These are phyloP conservation scores for Rhizopus arrhizus DNA, from an alignment of 371 early-diverging fungal genomes.

Conservation along the genomic window DNA sequence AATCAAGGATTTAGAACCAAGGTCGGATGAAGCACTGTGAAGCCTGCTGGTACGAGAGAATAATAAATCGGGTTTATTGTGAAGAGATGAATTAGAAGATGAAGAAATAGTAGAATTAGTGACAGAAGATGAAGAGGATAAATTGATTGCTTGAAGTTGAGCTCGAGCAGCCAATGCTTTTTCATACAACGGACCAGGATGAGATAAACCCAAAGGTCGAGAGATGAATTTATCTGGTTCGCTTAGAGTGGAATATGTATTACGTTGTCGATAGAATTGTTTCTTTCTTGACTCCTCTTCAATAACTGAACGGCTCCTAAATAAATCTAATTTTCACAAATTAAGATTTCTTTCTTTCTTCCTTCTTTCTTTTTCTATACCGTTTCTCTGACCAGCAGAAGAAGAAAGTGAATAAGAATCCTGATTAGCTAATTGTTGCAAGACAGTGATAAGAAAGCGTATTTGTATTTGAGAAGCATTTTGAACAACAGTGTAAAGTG, in stretches of 20 bases:
- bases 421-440: constrained; percentile 85
- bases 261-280: constrained; percentile 35
- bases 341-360: constrained; percentile 35
- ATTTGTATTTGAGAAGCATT: constrained; percentile 91
- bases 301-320: not conserved
- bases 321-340: constrained; percentile 3
- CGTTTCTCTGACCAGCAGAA: constrained; percentile 54
- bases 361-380: constrained; percentile 6
- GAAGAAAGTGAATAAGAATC: constrained; percentile 54
- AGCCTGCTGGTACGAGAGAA: not conserved
- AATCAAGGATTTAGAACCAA: constrained; percentile 5
- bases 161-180: constrained; percentile 48
- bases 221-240: constrained; percentile 40
- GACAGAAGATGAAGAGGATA: constrained; percentile 12
- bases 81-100: constrained; percentile 8
- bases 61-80: too few species aligned
- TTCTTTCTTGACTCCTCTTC: constrained; percentile 42
- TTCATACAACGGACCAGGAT: constrained; percentile 43
- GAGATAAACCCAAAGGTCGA: constrained; percentile 28
- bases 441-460: constrained; percentile 89
- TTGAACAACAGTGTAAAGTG: constrained; percentile 88
- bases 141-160: constrained; percentile 33
- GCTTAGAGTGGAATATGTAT: constrained; percentile 36
- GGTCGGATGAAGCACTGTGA: constrained; percentile 9
- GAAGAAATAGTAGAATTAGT: constrained; percentile 26